Percentiles rank a stretch among this genome's conserved stretches.
Conservation (phyloP, 805 yeast genomes). For the Kurtzmaniella cleridarum region DNA sequence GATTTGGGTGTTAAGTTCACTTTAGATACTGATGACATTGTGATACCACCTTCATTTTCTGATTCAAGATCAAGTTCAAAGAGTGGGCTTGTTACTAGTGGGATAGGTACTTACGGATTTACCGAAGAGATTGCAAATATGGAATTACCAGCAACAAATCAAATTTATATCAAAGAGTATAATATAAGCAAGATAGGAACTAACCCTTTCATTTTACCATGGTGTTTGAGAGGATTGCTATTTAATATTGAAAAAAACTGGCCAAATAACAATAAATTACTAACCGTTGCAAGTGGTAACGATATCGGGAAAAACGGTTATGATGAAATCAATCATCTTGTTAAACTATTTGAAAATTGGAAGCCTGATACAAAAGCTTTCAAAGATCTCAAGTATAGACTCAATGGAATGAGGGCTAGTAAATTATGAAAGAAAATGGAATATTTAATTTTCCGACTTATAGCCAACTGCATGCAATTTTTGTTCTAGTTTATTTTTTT, state of each 20-base stretch:
- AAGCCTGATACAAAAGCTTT: slow-evolving; percentile 76
- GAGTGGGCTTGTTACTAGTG: slow-evolving; percentile 13
- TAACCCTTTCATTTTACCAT: slow-evolving; percentile 85
- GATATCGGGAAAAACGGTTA: slow-evolving; percentile 30
- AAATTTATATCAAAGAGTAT: slow-evolving; percentile 40
- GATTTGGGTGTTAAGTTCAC: slow-evolving; percentile 71
- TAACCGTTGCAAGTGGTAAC: slow-evolving; percentile 25
- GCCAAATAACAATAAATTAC: slow-evolving; percentile 38
- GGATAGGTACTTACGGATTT: slow-evolving; percentile 14
- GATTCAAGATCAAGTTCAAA: slow-evolving; percentile 18
- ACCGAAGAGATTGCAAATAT: slow-evolving; percentile 4
- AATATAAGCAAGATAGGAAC: slow-evolving; percentile 60
- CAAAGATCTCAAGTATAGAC: slow-evolving; percentile 77
- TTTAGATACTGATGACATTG: slow-evolving; percentile 64
- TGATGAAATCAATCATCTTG: slow-evolving; percentile 55
- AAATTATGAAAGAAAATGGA: slow-evolving; percentile 21
- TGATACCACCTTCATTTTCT: slow-evolving; percentile 24
- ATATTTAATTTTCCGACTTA: no score
- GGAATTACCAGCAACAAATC: slow-evolving; percentile 27
- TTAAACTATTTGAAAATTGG: slow-evolving; percentile 78
- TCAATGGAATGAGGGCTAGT: slow-evolving; percentile 48
- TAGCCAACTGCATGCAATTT: no score
- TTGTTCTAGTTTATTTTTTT: no score
- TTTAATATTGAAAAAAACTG: slow-evolving; percentile 52
- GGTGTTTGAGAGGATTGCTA: slow-evolving; percentile 84